Base-by-base conservation (phyloP, 192 early-diverging fungal genomes). In the Coemansia sp. region DNA sequence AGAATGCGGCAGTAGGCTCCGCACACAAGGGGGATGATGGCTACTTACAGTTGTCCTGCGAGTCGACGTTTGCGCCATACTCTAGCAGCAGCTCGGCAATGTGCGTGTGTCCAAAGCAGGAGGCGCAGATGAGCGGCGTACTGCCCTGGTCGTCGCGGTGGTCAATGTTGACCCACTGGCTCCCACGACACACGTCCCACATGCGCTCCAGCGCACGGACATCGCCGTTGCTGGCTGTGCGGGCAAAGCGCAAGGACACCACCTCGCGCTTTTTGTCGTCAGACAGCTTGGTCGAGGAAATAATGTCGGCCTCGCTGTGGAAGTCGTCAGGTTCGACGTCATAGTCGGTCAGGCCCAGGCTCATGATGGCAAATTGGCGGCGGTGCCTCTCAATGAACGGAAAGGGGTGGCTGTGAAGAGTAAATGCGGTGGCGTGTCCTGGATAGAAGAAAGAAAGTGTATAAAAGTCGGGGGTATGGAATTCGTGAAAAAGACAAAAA, bases 51-150 rank as follows among this genome's bases (percentile, higher is more conserved):
- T 80, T 83, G 77, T 97, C 94, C 47, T 82, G 75, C 28, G 67
- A 65, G 64, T 97, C 78, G 17, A 91, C 79, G 41, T 74, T 66
- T 11, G 86, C 90, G 30, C 88, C 89, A 32, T 79, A 75, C 44
- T 77, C 67, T 8, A 97, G 51, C 14, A 97, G 66, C 32, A 84
- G 56, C 42, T 67, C 63, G 7, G 77, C 86, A 57, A 93, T 78
- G 34, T 84, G 77, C 4, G 74, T 58, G 45, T 91, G 81, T 28
- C 89, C 91, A 79, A 94, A 92, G 47, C 89, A 91, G 25, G 86
- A 79, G 2, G 92, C 86, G 53, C 90, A 92, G 38, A 91, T 89
- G 33, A 97, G 76, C 9, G 89, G 85, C 5, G 86, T 90, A 25
- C 80, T 85, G 18, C 92, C 94, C 51, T 90, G 87, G 39, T 87